phyloP scores from a whole-genome alignment of 2,329 filamentous ascomycete genomes.

The Dryadomyces sulphureus region DNA sequence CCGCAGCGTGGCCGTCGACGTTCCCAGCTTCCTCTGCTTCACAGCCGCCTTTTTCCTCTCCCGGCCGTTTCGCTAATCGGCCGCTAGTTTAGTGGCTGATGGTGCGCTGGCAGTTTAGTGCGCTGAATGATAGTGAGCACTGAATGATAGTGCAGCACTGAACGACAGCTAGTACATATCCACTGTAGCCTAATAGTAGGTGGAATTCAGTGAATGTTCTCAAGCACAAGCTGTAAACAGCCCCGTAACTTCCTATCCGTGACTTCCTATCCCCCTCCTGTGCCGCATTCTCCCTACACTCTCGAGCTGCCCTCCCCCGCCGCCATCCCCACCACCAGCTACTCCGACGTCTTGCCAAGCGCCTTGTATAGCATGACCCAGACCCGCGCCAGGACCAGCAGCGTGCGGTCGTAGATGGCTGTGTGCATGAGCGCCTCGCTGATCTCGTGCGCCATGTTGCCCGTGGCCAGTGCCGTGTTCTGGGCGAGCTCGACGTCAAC shows the following conservation, averaged over 20 bases:
- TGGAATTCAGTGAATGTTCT: no score
- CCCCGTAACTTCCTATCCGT: no score
- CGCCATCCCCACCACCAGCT: no score
- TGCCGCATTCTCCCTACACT: no score
- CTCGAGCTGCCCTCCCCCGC: no score
- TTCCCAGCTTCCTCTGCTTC: conserved; percentile 4
- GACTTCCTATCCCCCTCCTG: no score
- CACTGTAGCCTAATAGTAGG: no score
- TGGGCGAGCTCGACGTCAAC: conserved; percentile 5
- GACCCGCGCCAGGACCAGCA: neutral
- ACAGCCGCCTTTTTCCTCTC: neutral
- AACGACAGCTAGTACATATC: no score
- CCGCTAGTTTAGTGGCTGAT: neutral
- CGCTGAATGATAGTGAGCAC: no score
- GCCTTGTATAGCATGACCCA: neutral
- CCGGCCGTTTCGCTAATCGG: neutral
- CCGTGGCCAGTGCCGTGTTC: neutral
- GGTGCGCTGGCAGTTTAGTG: no score
- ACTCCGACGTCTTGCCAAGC: neutral
- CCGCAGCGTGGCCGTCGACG: conserved; percentile 1
- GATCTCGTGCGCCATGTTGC: neutral
- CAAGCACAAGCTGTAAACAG: no score
- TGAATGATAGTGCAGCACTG: no score
- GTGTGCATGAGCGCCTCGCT: conserved; percentile 6
- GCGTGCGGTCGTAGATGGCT: conserved; percentile 6